Evolutionary conservation across 1,284 basidiomycete genomes (phyloP), one percentile per base, ranked within the genome.

Genomic region (Sphaerobolus stellatus): DNA sequence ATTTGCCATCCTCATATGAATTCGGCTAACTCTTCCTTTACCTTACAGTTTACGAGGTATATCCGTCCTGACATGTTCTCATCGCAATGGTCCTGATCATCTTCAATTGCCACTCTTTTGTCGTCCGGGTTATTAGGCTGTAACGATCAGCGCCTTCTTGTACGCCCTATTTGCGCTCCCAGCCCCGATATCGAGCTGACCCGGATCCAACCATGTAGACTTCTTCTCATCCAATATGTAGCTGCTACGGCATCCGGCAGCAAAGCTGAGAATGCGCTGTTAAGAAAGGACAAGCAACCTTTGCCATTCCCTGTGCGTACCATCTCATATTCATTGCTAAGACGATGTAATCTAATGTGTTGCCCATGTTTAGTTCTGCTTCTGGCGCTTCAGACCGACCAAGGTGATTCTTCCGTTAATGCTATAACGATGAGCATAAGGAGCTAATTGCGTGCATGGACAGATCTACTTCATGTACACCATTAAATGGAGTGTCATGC

Each of bases 401-500:
- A 94, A 94, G 73, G 85, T 82, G 55, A 28, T 52, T 43, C n/a
- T 40, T 22, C 50, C 24, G 9, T 11, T 52, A 33, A n/a, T 41
- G 8, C 30, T 24, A 29, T 24, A 16, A 29, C 40, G 33, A 52
- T n/a, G 38, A 29, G 40, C 22, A 27, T 28, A 27, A 55, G 40
- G 57, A 18, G 33, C 48, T 56, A 48, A 50, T n/a, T n/a, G n/a
- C 25, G 27, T 30, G 45, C 9, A 54, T 51, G 14, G 24, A 2
- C 56, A 86, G 83, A 77, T 87, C 0, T 92, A 94, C 70, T 94
- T 94, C 67, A 88, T 94, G 84, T 88, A 92, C 67, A 87, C 90
- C 1, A 70, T 94, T 64, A 92, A 91, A 84, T 92, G 88, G 88
- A 76, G 81, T 44, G 88, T 90, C 6, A 69, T 92, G 48, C 92